Evolutionary conservation across 805 yeast genomes (phyloP), one percentile per base, ranked within the genome.

Genomic region (Metschnikowia chrysomelidarum): DNA sequence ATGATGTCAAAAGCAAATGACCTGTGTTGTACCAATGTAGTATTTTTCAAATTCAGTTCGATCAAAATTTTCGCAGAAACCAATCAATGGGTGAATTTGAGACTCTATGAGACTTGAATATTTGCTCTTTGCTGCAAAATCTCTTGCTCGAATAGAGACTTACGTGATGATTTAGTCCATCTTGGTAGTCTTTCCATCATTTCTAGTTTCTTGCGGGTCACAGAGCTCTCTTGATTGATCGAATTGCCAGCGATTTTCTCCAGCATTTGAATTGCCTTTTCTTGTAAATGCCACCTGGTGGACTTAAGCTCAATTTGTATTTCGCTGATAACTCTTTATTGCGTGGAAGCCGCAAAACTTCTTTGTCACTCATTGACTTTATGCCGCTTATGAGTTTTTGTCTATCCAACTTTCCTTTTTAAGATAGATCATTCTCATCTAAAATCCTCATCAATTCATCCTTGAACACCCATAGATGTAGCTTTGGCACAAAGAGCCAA

Each of bases 361-460:
- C 51, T 22, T 44, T 53, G 31, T 62, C 65, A 8, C 45, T 33
- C 54, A 61, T 53, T 17, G 46, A 47, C 14, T 47, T 25, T 10
- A 54, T 46, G 22, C 44, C 32, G 10, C 15, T 28, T 22, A 49
- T 34, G 28, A 54, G 25, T 19, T 39, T 47, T n/a, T 47, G 46
- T 18, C 32, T 17, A 19, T 41, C 37, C n/a, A 24, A 23, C 3
- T 32, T 10, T 24, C 15, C 5, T 33, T 38, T 10, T 32, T 16
- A 2, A n/a, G 19, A 22, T 27, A 31, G 12, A n/a, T 39, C 38
- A 10, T 17, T 24, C 14, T 34, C 38, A 1, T 35, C 28, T 12
- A 57, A 54, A 3, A 43, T 14, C 9, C 15, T 12, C 3, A 16
- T 26, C 16, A 49, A 15, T 14, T 44, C 41, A n/a, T 41, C 40